Evolutionary conservation across 2,329 filamentous ascomycete species (phyloP), one percentile per base, ranked within the genome.

Genomic region (Paraconiothyrium sp.): DNA sequence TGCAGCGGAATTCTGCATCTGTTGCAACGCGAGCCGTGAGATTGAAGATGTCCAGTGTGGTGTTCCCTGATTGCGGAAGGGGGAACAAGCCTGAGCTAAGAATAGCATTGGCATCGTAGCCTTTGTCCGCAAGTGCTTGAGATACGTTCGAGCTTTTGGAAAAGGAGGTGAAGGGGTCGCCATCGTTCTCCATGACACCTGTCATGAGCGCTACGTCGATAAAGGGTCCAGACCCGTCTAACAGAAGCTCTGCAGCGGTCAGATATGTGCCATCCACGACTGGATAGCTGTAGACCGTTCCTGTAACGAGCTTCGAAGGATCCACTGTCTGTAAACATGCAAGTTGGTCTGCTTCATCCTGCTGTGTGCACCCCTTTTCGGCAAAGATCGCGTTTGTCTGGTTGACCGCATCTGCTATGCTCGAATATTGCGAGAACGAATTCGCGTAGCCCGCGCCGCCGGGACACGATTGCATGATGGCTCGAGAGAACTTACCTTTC

Each of bases 401-500:
- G 20, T 65, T 64, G 9, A 60, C 65, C 41, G 65, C 69, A 55
- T 76, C 67, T 20, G 66, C 34, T 32, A 76, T 67, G 2, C 71
- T 71, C 35, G 63, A 52, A 46, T 78, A 77, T 6, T 65, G 49
- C 1, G 68, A 68, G 55, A 69, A 76, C 0, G 64, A 62, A 1
- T 67, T 64, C 3, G 67, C 71, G 56, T 71, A 72, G 6, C 64
- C 65, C 7, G 56, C 43, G 1, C 72, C 72, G 27, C 61, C 67
- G 16, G 60, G 50, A 24, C 50, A 35, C 65, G 70, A 43, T 67
- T 72, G 56, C 70, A 76, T 65, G 51, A 86, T 82, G 2, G 84
- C 85, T 6, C 72, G 79, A 1, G 80, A 77, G 64, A 86, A 85
- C 65, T 84, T 83, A 16, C 81, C 81, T 3, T 73, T 73, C 1